Conservation (phyloP, 345 rosid species). For the Acer negundo region DNA sequence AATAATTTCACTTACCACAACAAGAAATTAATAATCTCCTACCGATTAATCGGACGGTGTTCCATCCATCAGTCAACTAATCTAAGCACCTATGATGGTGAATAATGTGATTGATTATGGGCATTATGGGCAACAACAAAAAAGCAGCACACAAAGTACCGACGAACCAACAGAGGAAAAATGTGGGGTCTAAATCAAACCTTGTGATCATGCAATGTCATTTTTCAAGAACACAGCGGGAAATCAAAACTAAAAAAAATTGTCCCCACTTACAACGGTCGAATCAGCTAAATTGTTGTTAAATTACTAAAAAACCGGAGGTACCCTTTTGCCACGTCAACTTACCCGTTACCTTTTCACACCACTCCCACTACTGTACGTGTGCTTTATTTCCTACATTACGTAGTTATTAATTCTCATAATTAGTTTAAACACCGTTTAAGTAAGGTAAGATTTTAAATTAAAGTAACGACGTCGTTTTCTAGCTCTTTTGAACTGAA, state of each 20-base stretch:
- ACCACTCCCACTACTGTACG: constrained; percentile 16
- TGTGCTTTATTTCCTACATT: constrained; percentile 29
- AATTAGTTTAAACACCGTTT: not conserved
- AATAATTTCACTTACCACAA: not conserved
- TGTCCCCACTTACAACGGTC: constrained; percentile 60
- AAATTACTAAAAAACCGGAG: constrained; percentile 1
- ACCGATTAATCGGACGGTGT: not conserved
- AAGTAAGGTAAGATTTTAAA: not conserved
- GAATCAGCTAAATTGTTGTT: constrained; percentile 14
- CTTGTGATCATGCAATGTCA: constrained; percentile 11
- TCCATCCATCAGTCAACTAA: not conserved
- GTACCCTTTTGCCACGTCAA: constrained; percentile 38
- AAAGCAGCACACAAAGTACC: no score
- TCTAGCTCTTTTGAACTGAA: not conserved
- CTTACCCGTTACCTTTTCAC: constrained; percentile 29
- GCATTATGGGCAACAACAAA: not conserved
- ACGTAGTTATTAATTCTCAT: not conserved
- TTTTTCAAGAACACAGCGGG: constrained; percentile 15
- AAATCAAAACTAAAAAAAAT: constrained; percentile 17
- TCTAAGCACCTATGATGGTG: not conserved
- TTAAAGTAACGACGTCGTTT: constrained; percentile 17
- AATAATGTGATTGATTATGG: not conserved
- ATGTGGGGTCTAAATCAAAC: not conserved
- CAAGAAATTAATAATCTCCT: no score
- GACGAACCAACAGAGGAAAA: no score